These are phyloP conservation scores for Iris macrosiphon DNA, from an alignment of 106 monocot species.

Conservation along the genomic window DNA sequence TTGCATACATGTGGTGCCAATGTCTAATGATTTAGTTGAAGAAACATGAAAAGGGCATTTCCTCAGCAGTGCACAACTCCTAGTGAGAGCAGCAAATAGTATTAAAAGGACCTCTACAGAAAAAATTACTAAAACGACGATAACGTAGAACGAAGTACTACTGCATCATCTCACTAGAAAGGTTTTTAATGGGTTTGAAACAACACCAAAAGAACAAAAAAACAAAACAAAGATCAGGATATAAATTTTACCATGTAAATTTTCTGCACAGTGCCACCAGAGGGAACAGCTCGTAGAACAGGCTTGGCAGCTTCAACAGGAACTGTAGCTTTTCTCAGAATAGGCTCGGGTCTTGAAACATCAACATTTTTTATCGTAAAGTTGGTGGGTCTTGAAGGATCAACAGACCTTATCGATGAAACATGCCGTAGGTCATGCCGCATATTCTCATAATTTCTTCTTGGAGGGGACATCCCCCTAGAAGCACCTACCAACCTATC, in stretches of 20 bases:
- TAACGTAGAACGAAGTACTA: too few species aligned
- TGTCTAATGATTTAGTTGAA: too few species aligned
- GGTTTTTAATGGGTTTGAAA: too few species aligned
- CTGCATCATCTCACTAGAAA: too few species aligned
- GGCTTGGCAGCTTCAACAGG: constrained; percentile 33
- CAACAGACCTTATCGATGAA: constrained; percentile 36
- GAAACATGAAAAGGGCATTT: too few species aligned
- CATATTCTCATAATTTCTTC: too few species aligned
- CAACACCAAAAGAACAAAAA: too few species aligned
- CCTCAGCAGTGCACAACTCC: too few species aligned
- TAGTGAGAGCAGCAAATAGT: too few species aligned
- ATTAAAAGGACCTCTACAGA: too few species aligned
- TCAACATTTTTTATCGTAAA: constrained; percentile 26
- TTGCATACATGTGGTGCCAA: background rate
- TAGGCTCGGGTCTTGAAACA: constrained; percentile 30
- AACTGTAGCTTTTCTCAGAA: constrained; percentile 23
- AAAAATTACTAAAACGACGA: too few species aligned
- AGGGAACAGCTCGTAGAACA: constrained; percentile 24
- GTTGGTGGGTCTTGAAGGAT: constrained; percentile 20
- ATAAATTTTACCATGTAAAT: constrained; percentile 27
- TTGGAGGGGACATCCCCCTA: constrained; percentile 39
- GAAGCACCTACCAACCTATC: constrained; percentile 43
- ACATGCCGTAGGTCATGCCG: constrained; percentile 18
- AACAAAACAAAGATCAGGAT: too few species aligned
- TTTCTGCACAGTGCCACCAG: constrained; percentile 26